Conservation (phyloP, 768 basidiomycete species). For the Pholiota conissans region DNA sequence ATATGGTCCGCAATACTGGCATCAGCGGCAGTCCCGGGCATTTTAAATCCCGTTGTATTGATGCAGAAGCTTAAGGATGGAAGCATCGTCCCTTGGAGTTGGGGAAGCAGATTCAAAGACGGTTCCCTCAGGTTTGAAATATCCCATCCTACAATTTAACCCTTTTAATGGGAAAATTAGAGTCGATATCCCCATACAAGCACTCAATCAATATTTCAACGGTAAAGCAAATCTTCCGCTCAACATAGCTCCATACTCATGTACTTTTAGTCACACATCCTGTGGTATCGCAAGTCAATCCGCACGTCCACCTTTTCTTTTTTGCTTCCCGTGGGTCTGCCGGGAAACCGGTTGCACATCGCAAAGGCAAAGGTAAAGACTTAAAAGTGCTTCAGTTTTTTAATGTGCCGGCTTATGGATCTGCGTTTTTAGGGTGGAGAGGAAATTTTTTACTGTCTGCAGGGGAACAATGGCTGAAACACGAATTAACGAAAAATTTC, state of each 20-base stretch:
- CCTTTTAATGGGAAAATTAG: constrained; percentile 33
- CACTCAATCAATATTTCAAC: constrained; percentile 87
- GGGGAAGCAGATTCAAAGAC: constrained; percentile 93
- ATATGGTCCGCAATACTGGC: constrained; percentile 83
- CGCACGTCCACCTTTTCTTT: constrained; percentile 91
- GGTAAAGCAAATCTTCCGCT: constrained; percentile 37
- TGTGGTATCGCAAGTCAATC: constrained; percentile 93
- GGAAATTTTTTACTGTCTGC: constrained; percentile 93
- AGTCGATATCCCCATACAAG: constrained; percentile 93
- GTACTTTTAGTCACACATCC: constrained; percentile 74
- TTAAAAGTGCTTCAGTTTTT: not conserved
- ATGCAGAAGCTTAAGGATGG: constrained; percentile 90
- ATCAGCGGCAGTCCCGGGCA: constrained; percentile 94
- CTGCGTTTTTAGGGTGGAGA: constrained; percentile 68
- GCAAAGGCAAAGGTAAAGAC: constrained; percentile 82
- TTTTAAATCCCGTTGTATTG: constrained; percentile 91
- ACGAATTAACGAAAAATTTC: constrained; percentile 96
- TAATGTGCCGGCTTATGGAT: not conserved
- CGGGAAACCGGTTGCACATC: constrained; percentile 91
- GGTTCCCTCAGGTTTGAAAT: constrained; percentile 73
- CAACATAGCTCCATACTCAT: constrained; percentile 1
- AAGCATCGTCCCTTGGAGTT: constrained; percentile 85
- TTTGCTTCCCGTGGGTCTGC: constrained; percentile 89
- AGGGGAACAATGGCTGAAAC: constrained; percentile 91
- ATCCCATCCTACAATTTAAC: not conserved